Conservation (phyloP, 352 stramenopile genomes). For the Phytophthora fragariaefolia region DNA sequence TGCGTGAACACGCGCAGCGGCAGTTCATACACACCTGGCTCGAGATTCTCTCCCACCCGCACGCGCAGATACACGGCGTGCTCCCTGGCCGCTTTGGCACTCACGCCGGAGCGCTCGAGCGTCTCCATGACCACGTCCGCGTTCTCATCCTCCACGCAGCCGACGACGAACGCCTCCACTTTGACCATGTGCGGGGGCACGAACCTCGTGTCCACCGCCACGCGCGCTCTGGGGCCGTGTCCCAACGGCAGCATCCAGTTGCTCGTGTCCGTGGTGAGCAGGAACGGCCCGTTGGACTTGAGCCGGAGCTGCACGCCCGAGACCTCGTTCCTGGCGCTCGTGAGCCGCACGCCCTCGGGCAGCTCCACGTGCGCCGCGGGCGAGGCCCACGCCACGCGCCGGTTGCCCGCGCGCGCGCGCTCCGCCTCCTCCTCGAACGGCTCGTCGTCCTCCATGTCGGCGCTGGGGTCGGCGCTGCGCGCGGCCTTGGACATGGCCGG, state of each 20-base stretch:
- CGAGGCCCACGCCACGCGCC: conserved; percentile 47
- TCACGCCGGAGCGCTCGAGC: conserved; percentile 48
- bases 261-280: conserved; percentile 53
- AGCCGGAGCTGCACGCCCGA: conserved; percentile 63
- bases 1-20: conserved; percentile 74
- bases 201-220: conserved; percentile 62
- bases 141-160: conserved; percentile 68
- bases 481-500: conserved; percentile 60
- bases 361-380: conserved; percentile 37
- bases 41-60: conserved; percentile 41
- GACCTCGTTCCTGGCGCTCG: conserved; percentile 60
- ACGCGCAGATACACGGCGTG: conserved; percentile 71
- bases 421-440: conserved; percentile 40
- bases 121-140: conserved; percentile 66
- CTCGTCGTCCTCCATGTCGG: conserved; percentile 51
- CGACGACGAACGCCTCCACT: conserved; percentile 62
- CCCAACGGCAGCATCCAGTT: conserved; percentile 69
- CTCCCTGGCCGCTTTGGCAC: conserved; percentile 33
- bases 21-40: conserved; percentile 66
- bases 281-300: conserved; percentile 59
- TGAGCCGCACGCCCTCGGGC: conserved; percentile 50
- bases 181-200: conserved; percentile 53
- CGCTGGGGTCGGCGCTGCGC: conserved; percentile 31
- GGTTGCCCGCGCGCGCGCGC: conserved; percentile 14
- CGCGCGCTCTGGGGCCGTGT: conserved; percentile 61